Base-by-base conservation (phyloP, 1,284 basidiomycete genomes). In the Ceratorhiza oryzae-sativae region DNA sequence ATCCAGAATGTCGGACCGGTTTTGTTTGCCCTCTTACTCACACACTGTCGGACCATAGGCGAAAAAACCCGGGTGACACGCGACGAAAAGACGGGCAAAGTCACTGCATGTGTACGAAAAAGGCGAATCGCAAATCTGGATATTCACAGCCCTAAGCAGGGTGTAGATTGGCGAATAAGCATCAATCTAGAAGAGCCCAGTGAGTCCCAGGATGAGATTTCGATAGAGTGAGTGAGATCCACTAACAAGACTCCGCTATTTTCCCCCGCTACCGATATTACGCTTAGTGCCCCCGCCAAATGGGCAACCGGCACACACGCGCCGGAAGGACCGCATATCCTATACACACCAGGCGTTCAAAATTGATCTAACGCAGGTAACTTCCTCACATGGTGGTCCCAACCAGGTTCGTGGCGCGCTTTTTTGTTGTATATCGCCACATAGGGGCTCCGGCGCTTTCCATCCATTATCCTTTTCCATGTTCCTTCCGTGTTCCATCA, bases 361-460 rank as follows among this genome's bases (percentile, higher is more conserved):
- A 76, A 91, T 99, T 75, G 97, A 99, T 81, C 85, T 99, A 56
- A 99, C 97, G 0, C 94, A 96, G 80, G 97, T 99, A 60, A 88
- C 87, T 27, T 76, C 71, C 42, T 76, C 75, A n/a, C 75, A 73
- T 41, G 79, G 42, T 9, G 42, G 59, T 34, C 45, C 65, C 41
- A 70, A 70, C 65, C 65, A 70, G 65, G 65, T 70, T 58, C 41
- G 65, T 70, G 46, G 41, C 65, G 42, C 36, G 18, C 20, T 42
- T 30, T 49, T 42, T 36, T 20, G 30, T 61, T 30, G 30, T 49
- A 63, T 23, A 49, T 39, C 36, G 65, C 51, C 65, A 71, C 65
- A 72, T 63, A 79, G 73, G 73, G 78, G 76, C 62, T 58, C 20
- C n/a, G 42, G 25, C 71, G 25, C 45, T 51, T 36, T 58, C 48